Evolutionary conservation across 2,329 filamentous ascomycete genomes (phyloP), one percentile per base, ranked within the genome.

Genomic region (Fusarium sp.): DNA sequence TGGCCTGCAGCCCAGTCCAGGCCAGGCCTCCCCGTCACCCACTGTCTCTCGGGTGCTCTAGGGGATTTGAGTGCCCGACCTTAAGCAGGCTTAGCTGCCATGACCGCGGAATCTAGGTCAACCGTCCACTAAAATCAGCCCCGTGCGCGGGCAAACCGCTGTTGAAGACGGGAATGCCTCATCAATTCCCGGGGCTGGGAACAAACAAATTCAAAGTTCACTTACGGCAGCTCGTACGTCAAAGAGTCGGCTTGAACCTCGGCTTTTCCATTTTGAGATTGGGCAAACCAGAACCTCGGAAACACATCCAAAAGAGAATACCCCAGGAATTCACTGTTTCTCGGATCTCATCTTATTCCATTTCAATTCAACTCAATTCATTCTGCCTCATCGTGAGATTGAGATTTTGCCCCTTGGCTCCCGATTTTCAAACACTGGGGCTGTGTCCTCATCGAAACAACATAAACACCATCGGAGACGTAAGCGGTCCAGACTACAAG

Each of bases 251-350:
- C 18, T 47, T 36, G 30, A 35, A 70, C 75, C 75, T 77, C 75
- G 75, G 75, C 75, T 75, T 77, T 69, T 51, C 72, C 62, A 32
- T 55, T 65, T 72, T 42, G 32, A 22, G 59, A 62, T 30, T 58
- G 45, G 28, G 47, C 32, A 38, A n/a, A 35, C 47, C 48, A 74
- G 71, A 66, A 68, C 66, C 41, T 71, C 64, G 73, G 69, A 69
- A 70, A 72, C 67, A 55, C 53, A 26, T 54, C 47, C 39, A 47
- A 63, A 48, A 30, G n/a, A 48, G 50, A 44, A 59, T 38, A 51
- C 17, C 44, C 36, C 36, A 62, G 55, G 51, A 65, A 57, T 65
- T 63, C 48, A 63, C 54, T 69, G 38, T 44, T 55, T 72, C 44
- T 72, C 58, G 20, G 17, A 66, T 38, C 32, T 63, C 57, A 56